Evolutionary conservation across 768 basidiomycete species (phyloP), one percentile per base, ranked within the genome.

Genomic region (Daedaleopsis nitida): DNA sequence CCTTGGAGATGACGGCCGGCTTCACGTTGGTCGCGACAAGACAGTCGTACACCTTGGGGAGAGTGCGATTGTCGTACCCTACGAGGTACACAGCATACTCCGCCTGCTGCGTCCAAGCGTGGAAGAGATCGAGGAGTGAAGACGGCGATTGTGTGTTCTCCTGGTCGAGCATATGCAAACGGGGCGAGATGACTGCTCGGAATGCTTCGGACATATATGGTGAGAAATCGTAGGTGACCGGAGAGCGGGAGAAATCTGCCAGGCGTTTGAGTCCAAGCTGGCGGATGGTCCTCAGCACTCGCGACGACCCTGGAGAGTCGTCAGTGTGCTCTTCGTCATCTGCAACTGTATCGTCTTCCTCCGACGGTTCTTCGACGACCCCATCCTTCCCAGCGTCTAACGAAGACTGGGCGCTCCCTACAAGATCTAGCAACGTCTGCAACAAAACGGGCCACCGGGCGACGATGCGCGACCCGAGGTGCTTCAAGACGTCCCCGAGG

Each of bases 61-160:
- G 73, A 1, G 89, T 80, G 5, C 80, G 78, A 2, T 76, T 65
- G 68, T 98, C 90, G 69, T 86, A 89, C 23, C 84, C 77, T 48
- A 88, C 86, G 27, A 98, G 78, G 71, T 86, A 87, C 10, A 71
- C 70, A n/a, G 82, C 79, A 61, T 86, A 83, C 13, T 85, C 79
- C 2, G 76, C 77, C 17, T 83, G 78, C 16, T 78, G 71, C 0
- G 92, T 84, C 91, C 95, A 96, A 7, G 82, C 76, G 59, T 86
- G 82, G 75, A 97, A 91, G 21, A 98, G 78, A 42, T 97, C 94
- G 45, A 99, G 77, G 17, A 96, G 79, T 0, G 92, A 87, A 0
- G 95, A 96, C 0, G 96, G 95, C 0, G 92, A 83, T 72, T 98
- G 96, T 0, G 90, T 92, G 68, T 96, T 98, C 73, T 98, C 97